Evolutionary conservation across 202 grass and related monocot species (phyloP).

Genomic region (Panicum virgatum): DNA sequence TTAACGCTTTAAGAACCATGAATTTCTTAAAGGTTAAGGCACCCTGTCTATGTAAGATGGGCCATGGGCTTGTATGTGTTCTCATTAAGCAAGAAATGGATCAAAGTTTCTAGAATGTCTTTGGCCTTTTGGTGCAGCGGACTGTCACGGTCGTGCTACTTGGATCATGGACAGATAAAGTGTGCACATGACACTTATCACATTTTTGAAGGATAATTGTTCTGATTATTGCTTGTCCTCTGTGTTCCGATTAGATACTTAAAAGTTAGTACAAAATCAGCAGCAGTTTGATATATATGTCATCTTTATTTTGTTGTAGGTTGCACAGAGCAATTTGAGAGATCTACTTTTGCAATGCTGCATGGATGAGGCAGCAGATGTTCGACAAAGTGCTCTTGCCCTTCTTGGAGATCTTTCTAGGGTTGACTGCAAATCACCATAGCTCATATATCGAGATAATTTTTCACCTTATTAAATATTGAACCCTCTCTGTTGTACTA

Average conservation of each 20-base stretch:
- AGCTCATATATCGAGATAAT: constrained; percentile 4
- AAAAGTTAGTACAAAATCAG: constrained; percentile 4
- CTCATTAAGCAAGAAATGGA: not conserved
- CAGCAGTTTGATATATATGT: constrained; percentile 18
- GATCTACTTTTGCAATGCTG: constrained; percentile 96
- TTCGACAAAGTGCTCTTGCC: constrained; percentile 94
- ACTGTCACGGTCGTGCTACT: not conserved
- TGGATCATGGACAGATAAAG: not conserved
- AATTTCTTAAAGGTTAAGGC: not conserved
- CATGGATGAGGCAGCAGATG: constrained; percentile 89
- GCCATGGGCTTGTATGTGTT: not conserved
- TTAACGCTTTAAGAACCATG: no score
- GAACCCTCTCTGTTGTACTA: constrained; percentile 42
- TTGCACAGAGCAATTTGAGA: constrained; percentile 84
- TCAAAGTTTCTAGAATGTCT: not conserved
- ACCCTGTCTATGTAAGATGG: not conserved
- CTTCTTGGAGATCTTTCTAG: constrained; percentile 97
- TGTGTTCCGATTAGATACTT: constrained; percentile 4
- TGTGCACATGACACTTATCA: not conserved
- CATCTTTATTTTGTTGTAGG: constrained; percentile 55
- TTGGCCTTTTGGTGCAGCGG: not conserved
- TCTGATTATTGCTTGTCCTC: not conserved
- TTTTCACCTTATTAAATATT: not conserved
- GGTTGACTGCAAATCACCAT: constrained; percentile 56
- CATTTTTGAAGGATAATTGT: not conserved